These are phyloP conservation scores for Cercospora sojina DNA, from an alignment of 2,329 filamentous ascomycete species.

Conservation along the genomic window DNA sequence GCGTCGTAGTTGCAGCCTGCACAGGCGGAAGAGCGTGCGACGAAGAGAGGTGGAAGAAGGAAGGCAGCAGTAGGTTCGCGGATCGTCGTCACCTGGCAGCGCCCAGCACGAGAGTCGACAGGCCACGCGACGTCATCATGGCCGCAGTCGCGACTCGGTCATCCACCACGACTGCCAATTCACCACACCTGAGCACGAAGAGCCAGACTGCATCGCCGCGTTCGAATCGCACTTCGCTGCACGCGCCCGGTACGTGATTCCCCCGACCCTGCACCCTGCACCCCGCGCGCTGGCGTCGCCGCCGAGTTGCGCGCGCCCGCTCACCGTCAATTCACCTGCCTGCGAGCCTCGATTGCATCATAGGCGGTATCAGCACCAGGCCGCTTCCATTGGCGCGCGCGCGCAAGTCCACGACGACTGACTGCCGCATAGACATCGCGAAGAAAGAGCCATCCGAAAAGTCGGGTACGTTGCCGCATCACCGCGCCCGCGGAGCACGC, in stretches of 20 bases:
- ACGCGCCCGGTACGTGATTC: slow-evolving; percentile 31
- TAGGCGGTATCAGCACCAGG: slow-evolving; percentile 4
- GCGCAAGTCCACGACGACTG: slow-evolving; percentile 11
- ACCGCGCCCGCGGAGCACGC: background rate
- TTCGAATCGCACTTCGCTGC: slow-evolving; percentile 26
- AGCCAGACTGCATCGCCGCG: slow-evolving; percentile 33
- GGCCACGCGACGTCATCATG: slow-evolving; percentile 18
- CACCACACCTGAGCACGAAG: slow-evolving; percentile 30
- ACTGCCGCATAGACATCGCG: slow-evolving; percentile 21
- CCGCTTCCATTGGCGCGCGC: slow-evolving; percentile 11
- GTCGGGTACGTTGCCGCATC: slow-evolving; percentile 20
- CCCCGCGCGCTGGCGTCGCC: slow-evolving; percentile 4
- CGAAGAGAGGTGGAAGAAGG: slow-evolving; percentile 6
- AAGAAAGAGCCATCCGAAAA: slow-evolving; percentile 26
- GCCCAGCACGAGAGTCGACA: slow-evolving; percentile 6
- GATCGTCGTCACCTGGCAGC: slow-evolving; percentile 13
- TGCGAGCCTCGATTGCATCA: slow-evolving; percentile 7
- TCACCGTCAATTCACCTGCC: background rate
- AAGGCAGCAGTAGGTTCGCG: slow-evolving; percentile 10
- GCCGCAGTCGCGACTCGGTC: slow-evolving; percentile 28
- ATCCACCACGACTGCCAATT: slow-evolving; percentile 29
- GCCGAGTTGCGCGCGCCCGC: background rate
- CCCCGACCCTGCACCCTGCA: slow-evolving; percentile 1
- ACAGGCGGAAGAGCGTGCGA: background rate
- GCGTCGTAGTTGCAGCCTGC: background rate